Evolutionary conservation across 306 rosid species (phyloP).

Genomic region (Alnus rubra): DNA sequence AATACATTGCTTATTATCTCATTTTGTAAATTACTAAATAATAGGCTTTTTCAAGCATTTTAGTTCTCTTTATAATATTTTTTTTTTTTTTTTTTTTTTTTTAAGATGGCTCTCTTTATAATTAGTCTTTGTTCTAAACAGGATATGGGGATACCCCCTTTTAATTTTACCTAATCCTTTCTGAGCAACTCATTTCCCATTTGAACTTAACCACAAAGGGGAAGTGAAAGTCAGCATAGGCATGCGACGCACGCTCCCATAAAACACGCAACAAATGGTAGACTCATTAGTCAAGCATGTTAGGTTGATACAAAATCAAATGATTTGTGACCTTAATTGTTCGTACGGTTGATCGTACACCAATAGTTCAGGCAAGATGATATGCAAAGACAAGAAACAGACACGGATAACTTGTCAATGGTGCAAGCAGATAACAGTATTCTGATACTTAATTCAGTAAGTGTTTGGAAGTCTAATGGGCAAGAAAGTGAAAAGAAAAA

Average conservation of each 20-base stretch:
- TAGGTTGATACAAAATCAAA: neutral
- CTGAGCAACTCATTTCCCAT: too few relatives aligned
- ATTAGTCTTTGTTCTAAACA: neutral
- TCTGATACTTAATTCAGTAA: too few relatives aligned
- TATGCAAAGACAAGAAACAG: too few relatives aligned
- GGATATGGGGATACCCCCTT: neutral
- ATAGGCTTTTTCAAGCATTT: conserved; percentile 25
- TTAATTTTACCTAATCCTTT: too few relatives aligned
- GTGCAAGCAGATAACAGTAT: too few relatives aligned
- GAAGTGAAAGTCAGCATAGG: neutral
- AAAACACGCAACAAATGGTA: neutral
- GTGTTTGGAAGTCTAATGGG: too few relatives aligned
- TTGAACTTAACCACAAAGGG: neutral
- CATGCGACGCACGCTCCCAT: neutral
- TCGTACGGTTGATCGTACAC: too few relatives aligned
- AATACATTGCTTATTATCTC: conserved; percentile 5
- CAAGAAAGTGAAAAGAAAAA: too few relatives aligned
- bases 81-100: too few relatives aligned
- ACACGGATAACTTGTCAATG: too few relatives aligned
- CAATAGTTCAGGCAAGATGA: too few relatives aligned
- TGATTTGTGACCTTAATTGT: neutral
- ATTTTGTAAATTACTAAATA: conserved; percentile 23
- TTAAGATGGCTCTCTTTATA: too few relatives aligned
- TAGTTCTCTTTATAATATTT: neutral
- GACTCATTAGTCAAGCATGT: neutral